Evolutionary conservation across 2,329 filamentous ascomycete species (phyloP), one percentile per base, ranked within the genome.

Genomic region (Teratosphaeria nubilosa): DNA sequence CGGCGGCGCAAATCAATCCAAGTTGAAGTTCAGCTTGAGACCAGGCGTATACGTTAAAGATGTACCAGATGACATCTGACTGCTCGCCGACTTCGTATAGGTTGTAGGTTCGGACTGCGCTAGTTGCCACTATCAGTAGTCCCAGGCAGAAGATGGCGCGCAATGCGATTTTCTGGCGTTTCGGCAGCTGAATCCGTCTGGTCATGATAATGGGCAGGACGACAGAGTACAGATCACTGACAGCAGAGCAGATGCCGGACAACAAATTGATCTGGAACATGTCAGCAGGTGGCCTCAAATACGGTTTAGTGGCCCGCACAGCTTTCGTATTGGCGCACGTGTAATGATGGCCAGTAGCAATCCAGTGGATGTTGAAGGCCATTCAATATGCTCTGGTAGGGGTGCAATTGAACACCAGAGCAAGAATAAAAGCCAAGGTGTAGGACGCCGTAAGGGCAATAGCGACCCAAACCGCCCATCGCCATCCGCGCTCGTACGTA

Each of bases 61-160:
- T 71, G 34, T 65, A 67, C 71, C 73, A 76, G 54, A 71, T 75
- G 9, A 74, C 71, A 54, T 77, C 75, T 61, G 73, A 72, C 0
- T 70, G 71, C 53, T 66, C 61, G 14, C 63, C 65, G 25, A 65
- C 60, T 34, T 66, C 60, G 16, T 60, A 64, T 14, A 74, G 69
- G 55, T 72, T 74, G 57, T 73, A 73, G 0, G 73, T 70, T 20
- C 75, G 70, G 58, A 76, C 60, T 14, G 71, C 64, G 52, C 73
- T 70, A 31, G 68, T 71, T 4, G 71, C 62, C 51, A 69, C 68
- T 57, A 60, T 76, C 70, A 79, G 67, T 4, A 78, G 68, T 1
- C 77, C 75, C 7, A 77, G 59, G 5, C 67, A 75, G 69, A 75
- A 72, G 63, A 79, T 72, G 51, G 76, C 73, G 51, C 77, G 74